Base-by-base conservation (phyloP, 2,329 filamentous ascomycete species). In the Claviceps sp. region DNA sequence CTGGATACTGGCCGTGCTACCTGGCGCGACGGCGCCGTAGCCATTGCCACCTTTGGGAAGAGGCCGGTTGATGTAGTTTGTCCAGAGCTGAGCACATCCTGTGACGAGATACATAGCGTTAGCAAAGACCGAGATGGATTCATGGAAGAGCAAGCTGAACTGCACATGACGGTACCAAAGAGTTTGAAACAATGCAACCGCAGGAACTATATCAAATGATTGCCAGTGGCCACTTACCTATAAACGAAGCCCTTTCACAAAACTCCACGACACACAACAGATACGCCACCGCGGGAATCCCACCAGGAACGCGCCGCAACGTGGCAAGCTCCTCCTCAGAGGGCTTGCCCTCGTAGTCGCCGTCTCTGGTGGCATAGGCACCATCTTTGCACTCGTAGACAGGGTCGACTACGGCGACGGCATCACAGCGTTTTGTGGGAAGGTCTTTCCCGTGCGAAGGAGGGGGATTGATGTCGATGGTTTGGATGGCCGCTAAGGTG, bases 11-110 rank as follows among this genome's bases (percentile, higher is more conserved):
- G 56, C 58, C 74, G 70, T 40, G 43, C 62, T 64, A 42, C 60
- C 68, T 34, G 22, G 41, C 2, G 72, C 66, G 8, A 70, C 68
- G 0, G 73, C 70, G 46, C 73, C 73, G 38, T 62, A 70, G 45
- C 73, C 72, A 54, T 73, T 73, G 46, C 72, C 72, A 16, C 70
- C 73, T 2, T 62, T 55, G 1, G 81, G 81, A 4, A 85, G 61
- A 3, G 76, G 74, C 10, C 76, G 75, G 58, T 84, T 77, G 59
- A 85, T 74, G 58, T 76, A 85, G 61, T 85, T 85, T 56, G 70
- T 71, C 59, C 59, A 60, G 43, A 60, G 57, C 10, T 53, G 53
- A 22, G 56, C 58, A 17, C 59, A 60, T 2, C 58, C 55, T 58
- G 30, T 34, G 30, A 34, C 10, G 10, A 34, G 19, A 19, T 19